phyloP scores from a whole-genome alignment of 75 land plant genomes.

The Selaginella moellendorffii region DNA sequence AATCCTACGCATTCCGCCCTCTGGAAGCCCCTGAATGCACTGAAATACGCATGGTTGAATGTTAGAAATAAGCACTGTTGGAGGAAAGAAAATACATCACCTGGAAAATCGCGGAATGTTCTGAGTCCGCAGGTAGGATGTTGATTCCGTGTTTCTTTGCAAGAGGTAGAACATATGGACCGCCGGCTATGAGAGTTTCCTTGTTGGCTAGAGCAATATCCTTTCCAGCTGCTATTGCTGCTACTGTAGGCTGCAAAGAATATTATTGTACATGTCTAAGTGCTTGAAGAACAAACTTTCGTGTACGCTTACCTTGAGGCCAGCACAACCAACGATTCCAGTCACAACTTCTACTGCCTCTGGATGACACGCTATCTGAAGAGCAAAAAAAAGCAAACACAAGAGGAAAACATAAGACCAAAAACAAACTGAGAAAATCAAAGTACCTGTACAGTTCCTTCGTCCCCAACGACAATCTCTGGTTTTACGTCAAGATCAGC shows the following conservation, averaged over 20 bases:
- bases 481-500: constrained; percentile 59
- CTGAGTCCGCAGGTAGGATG: constrained; percentile 97
- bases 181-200: constrained; percentile 94
- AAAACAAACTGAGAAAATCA: no score
- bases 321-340: constrained; percentile 97
- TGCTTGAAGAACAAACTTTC: no score
- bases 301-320: constrained; percentile 53
- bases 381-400: no score
- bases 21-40: constrained; percentile 97
- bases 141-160: constrained; percentile 87
- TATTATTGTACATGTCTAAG: no score
- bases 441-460: constrained; percentile 74
- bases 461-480: constrained; percentile 78
- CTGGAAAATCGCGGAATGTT: constrained; percentile 98
- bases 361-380: constrained; percentile 87
- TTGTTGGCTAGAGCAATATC: constrained; percentile 96
- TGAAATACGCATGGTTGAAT: constrained; percentile 15
- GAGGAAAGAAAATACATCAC: constrained; percentile 17
- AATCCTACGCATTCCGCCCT: constrained; percentile 77
- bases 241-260: constrained; percentile 81
- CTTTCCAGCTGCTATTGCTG: constrained; percentile 95
- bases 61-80: not conserved
- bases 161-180: constrained; percentile 94
- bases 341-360: constrained; percentile 93
- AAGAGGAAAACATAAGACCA: no score